Evolutionary conservation across 148 eudicot genomes (phyloP), one percentile per base, ranked within the genome.

Genomic region (Fallopia convolvulus): DNA sequence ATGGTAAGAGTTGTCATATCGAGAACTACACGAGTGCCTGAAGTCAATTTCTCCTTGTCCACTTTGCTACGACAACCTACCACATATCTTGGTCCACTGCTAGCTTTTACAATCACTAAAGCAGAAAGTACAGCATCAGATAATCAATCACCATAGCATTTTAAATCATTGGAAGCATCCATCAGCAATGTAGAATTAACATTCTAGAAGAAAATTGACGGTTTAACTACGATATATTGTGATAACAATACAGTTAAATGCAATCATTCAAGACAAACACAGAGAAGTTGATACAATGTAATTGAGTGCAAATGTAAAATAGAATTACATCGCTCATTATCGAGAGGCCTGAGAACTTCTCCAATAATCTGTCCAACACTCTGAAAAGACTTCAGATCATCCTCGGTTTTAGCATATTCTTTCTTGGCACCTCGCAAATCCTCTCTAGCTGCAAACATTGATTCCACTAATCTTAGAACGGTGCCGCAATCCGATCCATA

Each of bases 331-430:
- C 98, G 88, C 72, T 96, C 99, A 82, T 93, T 93, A 71, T 96
- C 98, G 80, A 96, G 92, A 58, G 99, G 97, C 89, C 98, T 89
- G 23, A 93, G 89, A 52, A 96, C 99, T 88, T 96, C 99, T 40
- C 99, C 99, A 17, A 96, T 96, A 76, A 96, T 93, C 81, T 96
- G 99, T 30, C 99, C 99, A 81, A 96, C 99, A 81, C 99, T 96
- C 81, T 96, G 99, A 74, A 96, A 97, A 5, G 98, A 93, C 89
- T 96, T 96, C 79, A 96, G 80, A 87, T 96, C 99, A 82, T 93
- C 98, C 81, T 96, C 99, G 0, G 99, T 93, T 82, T 96, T 96
- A 72, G 90, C 86, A 76, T 82, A 96, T 68, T 96, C 99, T 86
- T 96, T 96, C 77, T 96, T 91, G 11, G 90, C 86, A 55, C 79